Base-by-base conservation (phyloP, 805 yeast genomes). In the Ascoidea tarda region DNA sequence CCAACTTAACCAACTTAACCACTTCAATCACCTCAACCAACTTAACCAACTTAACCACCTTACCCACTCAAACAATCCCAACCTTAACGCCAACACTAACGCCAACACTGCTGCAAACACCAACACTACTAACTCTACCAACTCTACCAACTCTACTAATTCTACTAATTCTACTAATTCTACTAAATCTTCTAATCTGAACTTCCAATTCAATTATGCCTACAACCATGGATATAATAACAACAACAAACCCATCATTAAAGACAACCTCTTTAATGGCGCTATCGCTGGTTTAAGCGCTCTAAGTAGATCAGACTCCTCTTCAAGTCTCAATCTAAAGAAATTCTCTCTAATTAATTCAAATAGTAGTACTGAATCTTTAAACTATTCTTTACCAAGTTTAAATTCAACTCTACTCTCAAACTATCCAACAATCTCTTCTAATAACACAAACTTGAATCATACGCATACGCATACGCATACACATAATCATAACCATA, bases 201-300 rank as follows among this genome's bases (percentile, higher is more conserved):
- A 31, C 28, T 31, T 8, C 2, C n/a, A 8, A 47, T 31, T 28
- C 49, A 16, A 33, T 32, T 21, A 47, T 32, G 32, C 32, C 49
- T 6, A 47, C 49, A 28, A 32, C 49, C 8, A 33, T 47, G 21
- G 16, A 2, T 12, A n/a, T 46, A 16, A n/a, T 46, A 4, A 28
- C 49, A 32, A 32, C 8, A 48, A 48, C 38, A 48, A 48, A 32
- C n/a, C 33, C 8, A 46, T n/a, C 16, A 16, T 16, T 46, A 46
- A 14, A 46, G 49, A 16, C 12, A 14, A 14, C n/a, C 38, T 46
- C 33, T n/a, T 45, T 16, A 50, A 49, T 28, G 53, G 55, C 5
- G 51, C 53, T 4, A 16, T 53, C 4, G 51, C 53, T 46, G 54
- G 54, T 16, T 33, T 53, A 5, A 53, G 49, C 33, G 51, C 56